These are phyloP conservation scores for Acer yangbiense DNA, from an alignment of 345 rosid genomes.

Conservation along the genomic window DNA sequence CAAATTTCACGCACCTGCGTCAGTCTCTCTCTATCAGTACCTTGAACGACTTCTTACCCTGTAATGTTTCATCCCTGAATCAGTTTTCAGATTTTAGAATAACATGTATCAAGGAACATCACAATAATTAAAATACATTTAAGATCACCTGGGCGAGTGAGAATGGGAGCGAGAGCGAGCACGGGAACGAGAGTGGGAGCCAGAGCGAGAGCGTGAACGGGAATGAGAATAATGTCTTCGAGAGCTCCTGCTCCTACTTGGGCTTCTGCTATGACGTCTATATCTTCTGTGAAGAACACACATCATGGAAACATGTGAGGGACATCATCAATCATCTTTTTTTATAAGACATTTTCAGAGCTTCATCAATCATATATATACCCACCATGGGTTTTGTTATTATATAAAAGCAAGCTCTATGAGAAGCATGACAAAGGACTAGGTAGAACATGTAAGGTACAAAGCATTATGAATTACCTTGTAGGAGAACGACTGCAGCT, in stretches of 20 bases:
- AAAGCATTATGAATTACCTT: conserved; percentile 52
- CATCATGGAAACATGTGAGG: neutral
- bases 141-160: conserved; percentile 59
- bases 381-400: neutral
- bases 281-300: conserved; percentile 43
- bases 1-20: neutral
- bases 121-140: neutral
- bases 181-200: conserved; percentile 41
- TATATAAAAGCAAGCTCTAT: neutral
- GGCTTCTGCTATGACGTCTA: conserved; percentile 62
- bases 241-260: conserved; percentile 61
- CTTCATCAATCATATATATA: neutral
- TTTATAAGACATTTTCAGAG: neutral
- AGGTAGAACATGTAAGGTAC: too few relatives aligned
- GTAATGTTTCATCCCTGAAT: conserved; percentile 20
- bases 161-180: conserved; percentile 43
- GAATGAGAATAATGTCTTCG: conserved; percentile 58
- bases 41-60: conserved; percentile 77
- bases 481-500: conserved; percentile 86
- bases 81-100: conserved; percentile 23
- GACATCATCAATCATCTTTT: neutral
- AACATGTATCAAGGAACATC: neutral
- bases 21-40: conserved; percentile 37
- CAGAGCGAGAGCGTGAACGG: conserved; percentile 38
- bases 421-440: too few relatives aligned